These are phyloP conservation scores for Puccinia novopanici DNA, from an alignment of 1,284 basidiomycete species.

Conservation along the genomic window DNA sequence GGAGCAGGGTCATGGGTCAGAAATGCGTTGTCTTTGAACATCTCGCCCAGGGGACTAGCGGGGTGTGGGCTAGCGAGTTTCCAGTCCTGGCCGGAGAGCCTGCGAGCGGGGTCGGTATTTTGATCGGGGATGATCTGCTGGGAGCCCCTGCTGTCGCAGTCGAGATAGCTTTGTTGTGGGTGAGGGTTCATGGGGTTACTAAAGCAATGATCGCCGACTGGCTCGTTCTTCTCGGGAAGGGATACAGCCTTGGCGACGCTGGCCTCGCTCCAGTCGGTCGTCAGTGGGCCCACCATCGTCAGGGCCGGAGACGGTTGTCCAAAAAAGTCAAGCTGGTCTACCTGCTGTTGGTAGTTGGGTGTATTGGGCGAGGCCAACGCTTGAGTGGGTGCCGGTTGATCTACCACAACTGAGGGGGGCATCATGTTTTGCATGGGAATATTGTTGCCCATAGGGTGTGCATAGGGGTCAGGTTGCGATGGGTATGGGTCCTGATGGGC, in stretches of 20 bases:
- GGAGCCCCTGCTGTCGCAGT: not conserved
- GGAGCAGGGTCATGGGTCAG: not conserved
- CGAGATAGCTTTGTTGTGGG: conserved; percentile 30
- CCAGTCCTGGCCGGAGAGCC: not conserved
- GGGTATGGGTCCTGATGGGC: not conserved
- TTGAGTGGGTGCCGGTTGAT: not conserved
- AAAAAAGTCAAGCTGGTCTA: conserved; percentile 12
- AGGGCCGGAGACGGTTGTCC: conserved; percentile 7
- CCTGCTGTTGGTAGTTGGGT: conserved; percentile 9
- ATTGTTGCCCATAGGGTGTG: not conserved
- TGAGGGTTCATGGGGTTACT: conserved; percentile 20
- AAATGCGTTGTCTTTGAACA: conserved; percentile 2
- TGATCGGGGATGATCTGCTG: not conserved
- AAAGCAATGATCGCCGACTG: not conserved
- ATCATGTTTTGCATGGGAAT: conserved; percentile 16
- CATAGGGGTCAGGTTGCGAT: not conserved
- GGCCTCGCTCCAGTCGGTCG: not conserved
- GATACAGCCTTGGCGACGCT: not conserved
- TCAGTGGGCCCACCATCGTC: not conserved
- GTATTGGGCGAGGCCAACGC: not conserved
- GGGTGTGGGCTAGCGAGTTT: not conserved
- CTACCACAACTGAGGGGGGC: not conserved
- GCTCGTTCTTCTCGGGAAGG: not conserved
- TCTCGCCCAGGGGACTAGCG: conserved; percentile 2
- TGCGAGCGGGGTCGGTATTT: not conserved